Evolutionary conservation across 1,284 basidiomycete genomes (phyloP).

Genomic region (Fomitiporia mediterranea): DNA sequence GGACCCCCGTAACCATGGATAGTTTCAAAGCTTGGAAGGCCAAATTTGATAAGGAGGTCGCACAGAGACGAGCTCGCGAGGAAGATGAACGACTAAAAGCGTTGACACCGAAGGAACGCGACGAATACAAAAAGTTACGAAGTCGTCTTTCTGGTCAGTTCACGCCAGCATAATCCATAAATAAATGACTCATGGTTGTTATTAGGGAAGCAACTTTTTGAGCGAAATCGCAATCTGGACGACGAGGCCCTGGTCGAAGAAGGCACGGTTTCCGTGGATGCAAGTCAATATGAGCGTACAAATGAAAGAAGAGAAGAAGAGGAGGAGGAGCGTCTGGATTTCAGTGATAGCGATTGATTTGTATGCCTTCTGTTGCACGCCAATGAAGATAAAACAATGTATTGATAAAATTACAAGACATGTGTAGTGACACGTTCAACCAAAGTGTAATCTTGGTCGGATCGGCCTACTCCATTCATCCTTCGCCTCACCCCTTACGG

Average conservation of each 20-base stretch:
- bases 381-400: neutral
- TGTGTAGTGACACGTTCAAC: neutral
- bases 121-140: slow-evolving; percentile 73
- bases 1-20: slow-evolving; percentile 83
- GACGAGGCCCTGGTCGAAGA: slow-evolving; percentile 77
- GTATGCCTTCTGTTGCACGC: neutral
- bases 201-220: slow-evolving; percentile 84
- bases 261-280: slow-evolving; percentile 78
- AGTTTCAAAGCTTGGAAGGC: slow-evolving; percentile 81
- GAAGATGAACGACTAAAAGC: slow-evolving; percentile 82
- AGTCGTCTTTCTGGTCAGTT: slow-evolving; percentile 66
- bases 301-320: slow-evolving; percentile 57
- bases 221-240: slow-evolving; percentile 69
- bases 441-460: slow-evolving; percentile 6
- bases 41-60: slow-evolving; percentile 70
- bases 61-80: slow-evolving; percentile 54
- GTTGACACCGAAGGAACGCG: slow-evolving; percentile 79
- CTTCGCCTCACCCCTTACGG: slow-evolving; percentile 16
- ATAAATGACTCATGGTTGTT: slow-evolving; percentile 4
- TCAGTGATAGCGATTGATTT: slow-evolving; percentile 77
- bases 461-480: neutral
- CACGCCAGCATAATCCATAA: neutral
- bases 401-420: neutral
- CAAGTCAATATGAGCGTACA: slow-evolving; percentile 79
- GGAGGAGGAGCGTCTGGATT: slow-evolving; percentile 56